phyloP scores from a whole-genome alignment of 2,329 filamentous ascomycete genomes.

The Colletotrichum sublineola region DNA sequence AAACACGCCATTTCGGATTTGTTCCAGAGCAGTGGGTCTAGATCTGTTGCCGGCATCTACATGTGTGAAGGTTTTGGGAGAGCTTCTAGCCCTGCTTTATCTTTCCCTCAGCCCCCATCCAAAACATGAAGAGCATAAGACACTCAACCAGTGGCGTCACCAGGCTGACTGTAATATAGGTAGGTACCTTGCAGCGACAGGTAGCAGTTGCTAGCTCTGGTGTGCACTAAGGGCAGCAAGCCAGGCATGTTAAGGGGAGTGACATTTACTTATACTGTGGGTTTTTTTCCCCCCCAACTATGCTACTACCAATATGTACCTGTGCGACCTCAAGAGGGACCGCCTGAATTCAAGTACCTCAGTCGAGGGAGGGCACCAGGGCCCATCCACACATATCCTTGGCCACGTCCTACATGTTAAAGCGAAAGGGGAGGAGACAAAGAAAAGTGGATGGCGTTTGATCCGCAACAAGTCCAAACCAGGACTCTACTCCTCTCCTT shows the following conservation, averaged over 20 bases:
- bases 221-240: background rate
- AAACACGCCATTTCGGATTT: background rate
- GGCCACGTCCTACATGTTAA: background rate
- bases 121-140: background rate
- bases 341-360: too few species aligned
- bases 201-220: background rate
- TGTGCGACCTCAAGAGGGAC: too few species aligned
- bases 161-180: background rate
- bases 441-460: constrained; percentile 39
- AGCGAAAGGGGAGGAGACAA: background rate
- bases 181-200: background rate
- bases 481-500: constrained; percentile 18
- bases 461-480: constrained; percentile 44
- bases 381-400: background rate
- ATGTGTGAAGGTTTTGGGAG: constrained; percentile 8
- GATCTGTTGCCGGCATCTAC: constrained; percentile 1
- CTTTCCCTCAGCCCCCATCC: background rate
- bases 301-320: too few species aligned
- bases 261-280: too few species aligned
- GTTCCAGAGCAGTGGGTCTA: constrained; percentile 30
- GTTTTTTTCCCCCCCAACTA: too few species aligned
- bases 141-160: background rate
- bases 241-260: too few species aligned
- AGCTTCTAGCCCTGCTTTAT: background rate
- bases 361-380: background rate